These are phyloP conservation scores for Aurifilum marmelostoma DNA, from an alignment of 2,329 filamentous ascomycete genomes.

Conservation along the genomic window DNA sequence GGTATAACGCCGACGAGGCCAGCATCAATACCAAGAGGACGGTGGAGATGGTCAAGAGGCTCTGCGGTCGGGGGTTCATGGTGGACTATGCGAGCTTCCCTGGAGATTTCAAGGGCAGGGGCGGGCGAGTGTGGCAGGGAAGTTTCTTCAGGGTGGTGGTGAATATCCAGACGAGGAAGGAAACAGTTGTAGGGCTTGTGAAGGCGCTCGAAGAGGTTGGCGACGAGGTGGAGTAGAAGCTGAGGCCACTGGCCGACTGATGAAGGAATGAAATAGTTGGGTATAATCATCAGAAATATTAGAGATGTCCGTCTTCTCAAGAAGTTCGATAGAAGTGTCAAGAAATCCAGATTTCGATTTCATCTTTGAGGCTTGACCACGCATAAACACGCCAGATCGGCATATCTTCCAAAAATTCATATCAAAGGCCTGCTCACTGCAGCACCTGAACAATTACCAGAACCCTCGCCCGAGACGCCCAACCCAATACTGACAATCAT, in stretches of 20 bases:
- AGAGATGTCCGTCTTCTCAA: neutral
- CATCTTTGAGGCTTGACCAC: too few relatives aligned
- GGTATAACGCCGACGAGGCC: conserved; percentile 53
- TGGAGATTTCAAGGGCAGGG: neutral
- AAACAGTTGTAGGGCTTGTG: conserved; percentile 57
- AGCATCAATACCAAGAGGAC: conserved; percentile 55
- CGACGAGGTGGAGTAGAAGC: conserved; percentile 30
- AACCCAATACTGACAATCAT: neutral
- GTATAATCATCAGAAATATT: neutral
- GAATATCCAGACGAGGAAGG: conserved; percentile 56
- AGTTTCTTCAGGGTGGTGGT: conserved; percentile 64
- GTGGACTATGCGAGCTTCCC: conserved; percentile 63
- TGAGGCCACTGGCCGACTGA: neutral
- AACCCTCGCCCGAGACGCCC: neutral
- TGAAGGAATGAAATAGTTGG: too few relatives aligned
- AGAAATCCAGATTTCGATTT: neutral
- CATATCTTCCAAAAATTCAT: too few relatives aligned
- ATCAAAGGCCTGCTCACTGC: neutral
- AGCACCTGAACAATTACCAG: neutral
- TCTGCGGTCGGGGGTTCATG: conserved; percentile 61
- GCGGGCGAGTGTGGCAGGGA: conserved; percentile 40
- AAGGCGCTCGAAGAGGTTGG: conserved; percentile 56
- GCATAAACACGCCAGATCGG: too few relatives aligned
- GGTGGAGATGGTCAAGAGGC: conserved; percentile 49
- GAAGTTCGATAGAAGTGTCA: neutral